Base-by-base conservation (phyloP, 768 basidiomycete species). In the Amylocystis lapponica region DNA sequence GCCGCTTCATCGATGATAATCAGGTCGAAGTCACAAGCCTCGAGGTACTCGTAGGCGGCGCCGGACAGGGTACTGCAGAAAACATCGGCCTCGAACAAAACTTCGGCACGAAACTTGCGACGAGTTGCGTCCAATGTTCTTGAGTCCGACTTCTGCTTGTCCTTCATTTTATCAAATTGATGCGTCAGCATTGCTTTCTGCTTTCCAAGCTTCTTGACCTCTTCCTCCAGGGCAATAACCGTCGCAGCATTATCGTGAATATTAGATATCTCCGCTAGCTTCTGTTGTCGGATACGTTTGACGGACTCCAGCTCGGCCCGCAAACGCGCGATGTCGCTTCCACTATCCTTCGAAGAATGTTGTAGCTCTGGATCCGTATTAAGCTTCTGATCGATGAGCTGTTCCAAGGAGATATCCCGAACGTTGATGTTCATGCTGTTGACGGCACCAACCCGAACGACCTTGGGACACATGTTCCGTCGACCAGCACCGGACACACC, bases 1-100 rank as follows among this genome's bases (percentile, higher is more conserved):
- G 95, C 95, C 1, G 96, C 96, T 63, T 99, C 96, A 57, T 99
- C 96, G 47, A 99, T 95, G 61, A 99, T 82, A 53, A 99, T 77
- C 66, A 95, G 88, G 53, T 96, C 94, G 58, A 97, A 97, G 39
- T 94, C 86, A 49, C 89, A 77, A 27, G 76, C 71, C 44, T 86
- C 79, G 31, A 99, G 71, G 36, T 76, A 74, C 13, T 96, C 94
- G 50, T 96, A 89, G 4, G 94, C 96, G 14, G 95, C 75, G 25
- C 95, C 95, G 6, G 95, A 91, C 16, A 99, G 72, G 0, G 96
- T 99, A 30, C 82, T 75, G 59, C 96, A 99, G 39, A 99, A 86
- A 33, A 99, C 83, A 57, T 98, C 93, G 1, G 94, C 92, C 50
- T 90, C 84, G 31, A 75, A 69, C 29, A 99, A 69, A n/a, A 97